Base-by-base conservation (phyloP, 2,329 filamentous ascomycete genomes). In the Fulvia fulva region DNA sequence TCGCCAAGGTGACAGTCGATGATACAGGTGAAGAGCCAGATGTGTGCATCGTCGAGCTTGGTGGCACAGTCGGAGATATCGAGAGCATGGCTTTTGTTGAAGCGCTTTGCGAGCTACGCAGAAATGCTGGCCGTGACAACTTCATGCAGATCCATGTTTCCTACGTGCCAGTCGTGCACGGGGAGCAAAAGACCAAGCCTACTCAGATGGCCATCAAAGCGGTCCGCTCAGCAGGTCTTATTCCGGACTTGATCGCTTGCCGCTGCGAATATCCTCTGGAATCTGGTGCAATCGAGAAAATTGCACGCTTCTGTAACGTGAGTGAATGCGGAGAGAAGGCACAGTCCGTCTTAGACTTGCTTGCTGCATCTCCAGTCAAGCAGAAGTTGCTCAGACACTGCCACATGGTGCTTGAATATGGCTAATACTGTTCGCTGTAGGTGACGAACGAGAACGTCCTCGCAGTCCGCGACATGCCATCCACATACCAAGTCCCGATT, bases 171-270 rank as follows among this genome's bases (percentile, higher is more conserved):
- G 83, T 93, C 32, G 83, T 87, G 41, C 76, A 82, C 60, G 83
- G 84, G 32, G 87, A 97, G 79, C 87, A 96, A 75, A 97, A 97
- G 84, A 97, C 92, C 9, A 97, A 97, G 78, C 94, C 94, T 0
- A 99, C 94, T 0, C 94, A 99, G 74, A 86, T 90, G 68, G 90
- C 93, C 25, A 91, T 97, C 68, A 87, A 87, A 71, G 85, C 89
- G 68, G 87, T 92, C 62, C 87, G 93, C 63, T 92, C 89, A 71
- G 88, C 89, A 63, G 91, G 91, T 71, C 76, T 83, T 58, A 76
- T 80, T 51, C 80, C 80, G 22, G 79, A 82, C 64, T 61, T 94
- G 72, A 94, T 97, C 76, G 94, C 93, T 14, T 97, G 94, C 73
- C 90, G 94, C 54, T 97, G 93, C 74, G 88, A 93, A 69, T 81